These are phyloP conservation scores for Clavispora fructus DNA, from an alignment of 805 yeast genomes.

Conservation along the genomic window DNA sequence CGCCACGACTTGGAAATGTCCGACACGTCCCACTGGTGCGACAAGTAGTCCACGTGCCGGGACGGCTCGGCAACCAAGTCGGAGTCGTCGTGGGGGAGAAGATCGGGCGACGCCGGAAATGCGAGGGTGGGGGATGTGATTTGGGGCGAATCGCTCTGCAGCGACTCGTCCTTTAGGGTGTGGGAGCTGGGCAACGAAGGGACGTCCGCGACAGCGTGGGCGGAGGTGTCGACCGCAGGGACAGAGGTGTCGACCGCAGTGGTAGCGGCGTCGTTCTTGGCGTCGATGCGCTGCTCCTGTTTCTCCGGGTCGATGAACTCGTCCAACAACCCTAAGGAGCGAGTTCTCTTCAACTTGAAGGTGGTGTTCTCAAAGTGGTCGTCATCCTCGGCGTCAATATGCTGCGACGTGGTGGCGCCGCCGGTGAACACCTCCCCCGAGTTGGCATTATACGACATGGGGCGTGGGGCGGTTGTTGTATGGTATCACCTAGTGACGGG, in stretches of 20 bases:
- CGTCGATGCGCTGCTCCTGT: constrained; percentile 11
- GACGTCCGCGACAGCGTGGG: neutral
- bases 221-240: neutral
- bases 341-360: constrained; percentile 72
- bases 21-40: constrained; percentile 92
- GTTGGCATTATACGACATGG: constrained; percentile 1
- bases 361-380: constrained; percentile 66
- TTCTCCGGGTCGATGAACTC: constrained; percentile 50
- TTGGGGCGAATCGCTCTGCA: neutral
- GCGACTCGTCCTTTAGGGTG: neutral
- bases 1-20: constrained; percentile 96
- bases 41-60: constrained; percentile 88
- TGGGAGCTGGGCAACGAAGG: neutral
- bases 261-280: constrained; percentile 3
- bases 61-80: constrained; percentile 77
- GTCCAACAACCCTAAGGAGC: constrained; percentile 77
- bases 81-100: constrained; percentile 75
- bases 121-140: constrained; percentile 4
- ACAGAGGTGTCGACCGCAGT: neutral
- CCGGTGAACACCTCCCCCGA: constrained; percentile 39
- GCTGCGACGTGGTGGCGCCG: constrained; percentile 61
- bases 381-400: constrained; percentile 65
- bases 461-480: neutral
- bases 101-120: constrained; percentile 24
- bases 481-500: neutral